Percentiles rank a stretch among this genome's conserved stretches.
Evolutionary conservation across 2,329 filamentous ascomycete genomes (phyloP).

Genomic region (Fusarium mundagurra): DNA sequence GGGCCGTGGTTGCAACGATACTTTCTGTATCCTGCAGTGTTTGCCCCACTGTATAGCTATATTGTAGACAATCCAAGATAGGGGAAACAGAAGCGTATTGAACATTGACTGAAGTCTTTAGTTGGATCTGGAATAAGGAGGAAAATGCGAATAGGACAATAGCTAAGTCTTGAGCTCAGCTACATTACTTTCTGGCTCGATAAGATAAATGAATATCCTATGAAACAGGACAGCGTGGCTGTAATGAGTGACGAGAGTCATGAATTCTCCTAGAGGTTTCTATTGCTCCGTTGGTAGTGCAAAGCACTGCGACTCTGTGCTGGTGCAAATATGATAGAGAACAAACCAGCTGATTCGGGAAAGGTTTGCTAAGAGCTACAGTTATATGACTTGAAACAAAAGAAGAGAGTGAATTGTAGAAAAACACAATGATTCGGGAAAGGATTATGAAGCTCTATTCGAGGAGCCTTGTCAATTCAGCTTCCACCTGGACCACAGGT

Average conservation of each 20-base stretch:
- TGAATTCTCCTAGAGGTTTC: neutral
- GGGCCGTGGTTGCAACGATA: neutral
- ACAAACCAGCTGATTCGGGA: rapidly evolving
- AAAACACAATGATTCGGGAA: rapidly evolving
- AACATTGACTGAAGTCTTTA: rapidly evolving
- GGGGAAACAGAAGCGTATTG: neutral
- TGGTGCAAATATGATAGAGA: neutral
- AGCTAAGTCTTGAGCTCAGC: neutral
- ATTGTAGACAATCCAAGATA: neutral
- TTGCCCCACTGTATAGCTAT: neutral
- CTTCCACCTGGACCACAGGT: no score
- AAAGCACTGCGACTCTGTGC: neutral
- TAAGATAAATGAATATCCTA: neutral
- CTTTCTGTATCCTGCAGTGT: neutral
- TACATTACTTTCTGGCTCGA: neutral
- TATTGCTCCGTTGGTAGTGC: rapidly evolving
- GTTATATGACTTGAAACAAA: no score
- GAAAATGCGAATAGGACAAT: neutral
- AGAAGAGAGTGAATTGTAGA: rapidly evolving
- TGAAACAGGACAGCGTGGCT: neutral
- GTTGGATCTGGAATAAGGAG: neutral
- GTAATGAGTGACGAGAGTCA: neutral
- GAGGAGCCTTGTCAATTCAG: neutral
- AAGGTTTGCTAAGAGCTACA: rapidly evolving
- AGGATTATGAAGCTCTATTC: neutral